These are phyloP conservation scores for Achaetomiella virescens DNA, from an alignment of 495 filamentous ascomycete species.

Conservation along the genomic window DNA sequence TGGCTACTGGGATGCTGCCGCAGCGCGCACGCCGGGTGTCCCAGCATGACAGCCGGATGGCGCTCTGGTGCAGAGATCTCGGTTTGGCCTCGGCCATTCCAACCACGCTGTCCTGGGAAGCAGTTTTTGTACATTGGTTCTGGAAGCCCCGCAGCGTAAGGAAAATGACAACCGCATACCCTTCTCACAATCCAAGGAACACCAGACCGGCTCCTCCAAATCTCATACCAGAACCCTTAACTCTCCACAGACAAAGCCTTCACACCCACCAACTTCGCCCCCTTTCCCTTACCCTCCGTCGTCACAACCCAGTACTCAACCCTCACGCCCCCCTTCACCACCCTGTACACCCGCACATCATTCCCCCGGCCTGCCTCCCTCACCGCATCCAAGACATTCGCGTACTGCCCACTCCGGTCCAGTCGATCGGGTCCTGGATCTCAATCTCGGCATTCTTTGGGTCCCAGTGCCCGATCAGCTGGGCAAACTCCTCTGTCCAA, in stretches of 20 bases:
- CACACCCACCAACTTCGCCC: constrained; percentile 59
- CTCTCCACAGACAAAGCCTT: constrained; percentile 73
- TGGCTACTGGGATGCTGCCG: too few species aligned
- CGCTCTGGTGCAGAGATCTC: too few species aligned
- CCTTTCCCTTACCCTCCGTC: constrained; percentile 42
- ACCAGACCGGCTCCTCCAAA: not conserved
- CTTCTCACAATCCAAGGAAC: too few species aligned
- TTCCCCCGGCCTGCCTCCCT: constrained; percentile 49
- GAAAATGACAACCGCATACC: too few species aligned
- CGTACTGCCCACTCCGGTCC: constrained; percentile 56
- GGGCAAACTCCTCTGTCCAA: constrained; percentile 53
- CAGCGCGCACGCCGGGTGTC: too few species aligned
- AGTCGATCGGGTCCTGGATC: constrained; percentile 51
- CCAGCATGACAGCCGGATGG: too few species aligned
- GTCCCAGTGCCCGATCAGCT: constrained; percentile 47
- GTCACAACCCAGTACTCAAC: constrained; percentile 73
- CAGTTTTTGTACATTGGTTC: too few species aligned
- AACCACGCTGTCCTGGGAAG: too few species aligned
- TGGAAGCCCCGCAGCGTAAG: too few species aligned
- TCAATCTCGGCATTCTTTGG: constrained; percentile 45
- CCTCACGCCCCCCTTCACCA: constrained; percentile 54
- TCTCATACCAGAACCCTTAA: constrained; percentile 25
- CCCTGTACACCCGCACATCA: constrained; percentile 67
- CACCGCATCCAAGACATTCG: constrained; percentile 51
- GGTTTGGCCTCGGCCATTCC: too few species aligned